Evolutionary conservation across 345 rosid species (phyloP).

Genomic region (Salix purpurea): DNA sequence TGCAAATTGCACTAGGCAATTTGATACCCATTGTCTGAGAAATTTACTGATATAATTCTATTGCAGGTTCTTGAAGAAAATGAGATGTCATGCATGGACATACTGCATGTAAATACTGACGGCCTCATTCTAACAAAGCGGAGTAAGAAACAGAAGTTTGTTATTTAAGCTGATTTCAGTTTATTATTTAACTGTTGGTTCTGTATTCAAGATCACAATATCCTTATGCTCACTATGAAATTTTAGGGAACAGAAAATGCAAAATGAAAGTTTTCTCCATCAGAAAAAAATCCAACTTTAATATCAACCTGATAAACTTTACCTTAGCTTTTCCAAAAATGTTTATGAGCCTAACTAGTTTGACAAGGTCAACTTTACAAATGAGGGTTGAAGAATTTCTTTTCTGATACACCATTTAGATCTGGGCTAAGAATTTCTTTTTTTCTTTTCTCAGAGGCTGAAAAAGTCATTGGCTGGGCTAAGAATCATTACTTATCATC

Average conservation of each 20-base stretch:
- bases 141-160: conserved; percentile 50
- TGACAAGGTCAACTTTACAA: conserved; percentile 3
- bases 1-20: not conserved
- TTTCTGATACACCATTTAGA: not conserved
- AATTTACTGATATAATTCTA: conserved; percentile 6
- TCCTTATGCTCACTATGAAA: not conserved
- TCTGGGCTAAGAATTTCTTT: not conserved
- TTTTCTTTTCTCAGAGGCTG: conserved; percentile 56
- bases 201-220: not conserved
- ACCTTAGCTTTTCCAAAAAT: not conserved
- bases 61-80: conserved; percentile 90
- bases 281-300: not conserved
- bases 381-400: not conserved
- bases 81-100: conserved; percentile 70
- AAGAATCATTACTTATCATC: conserved; percentile 79
- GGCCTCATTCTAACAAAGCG: conserved; percentile 71
- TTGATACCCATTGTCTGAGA: not conserved
- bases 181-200: not conserved
- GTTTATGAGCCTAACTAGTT: not conserved
- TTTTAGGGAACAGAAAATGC: not conserved
- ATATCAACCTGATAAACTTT: not conserved
- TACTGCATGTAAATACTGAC: conserved; percentile 69
- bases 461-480: conserved; percentile 95
- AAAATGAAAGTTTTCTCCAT: not conserved
- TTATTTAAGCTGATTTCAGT: conserved; percentile 1